Base-by-base conservation (phyloP, 306 rosid species). In the Medicago arabica region DNA sequence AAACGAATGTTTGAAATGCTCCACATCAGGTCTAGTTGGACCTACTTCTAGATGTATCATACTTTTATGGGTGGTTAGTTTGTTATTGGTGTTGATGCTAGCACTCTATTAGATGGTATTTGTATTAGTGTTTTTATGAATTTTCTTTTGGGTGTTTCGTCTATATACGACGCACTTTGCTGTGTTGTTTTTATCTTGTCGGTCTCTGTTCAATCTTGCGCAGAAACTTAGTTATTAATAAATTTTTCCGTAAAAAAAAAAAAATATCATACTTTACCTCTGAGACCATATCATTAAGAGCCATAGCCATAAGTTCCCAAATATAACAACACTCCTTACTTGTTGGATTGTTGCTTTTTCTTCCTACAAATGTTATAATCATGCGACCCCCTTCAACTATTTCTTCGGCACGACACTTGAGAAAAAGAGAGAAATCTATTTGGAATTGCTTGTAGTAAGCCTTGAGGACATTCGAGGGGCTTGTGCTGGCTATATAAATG, bases 351-450 rank as follows among this genome's bases (percentile, higher is more conserved):
- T 83, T 69, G 6, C 74, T 86, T 55, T 72, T 76, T 79, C 92
- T 76, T 51, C 92, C 92, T 13, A 84, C 11, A 23, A 82, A n/a
- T 3, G 92, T 88, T n/a, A 88, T 57, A 49, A 86, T 85, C 92
- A 88, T 88, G 4, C 75, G 18, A 5, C 89, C 89, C 2, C 83
- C 88, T 43, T 65, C 60, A 28, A 86, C 81, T 36, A 88, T 2
- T 66, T 88, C 92, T 55, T 83, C 78, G 0, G 85, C 87, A 11
- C 89, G 89, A 80, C 85, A 81, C 71, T 62, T 80, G 8, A 85
- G 72, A 74, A 83, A 85, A 9, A 17, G 1, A 67, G 79, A 76
- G 25, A 88, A 81, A 23, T 88, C 92, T 19, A 17, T 77, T 25
- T 76, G 84, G 78, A 81, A 85, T 43, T 88, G 89, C 2, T 76